These are phyloP conservation scores for Ambrosiella xylebori DNA, from an alignment of 2,329 filamentous ascomycete genomes.

Conservation along the genomic window DNA sequence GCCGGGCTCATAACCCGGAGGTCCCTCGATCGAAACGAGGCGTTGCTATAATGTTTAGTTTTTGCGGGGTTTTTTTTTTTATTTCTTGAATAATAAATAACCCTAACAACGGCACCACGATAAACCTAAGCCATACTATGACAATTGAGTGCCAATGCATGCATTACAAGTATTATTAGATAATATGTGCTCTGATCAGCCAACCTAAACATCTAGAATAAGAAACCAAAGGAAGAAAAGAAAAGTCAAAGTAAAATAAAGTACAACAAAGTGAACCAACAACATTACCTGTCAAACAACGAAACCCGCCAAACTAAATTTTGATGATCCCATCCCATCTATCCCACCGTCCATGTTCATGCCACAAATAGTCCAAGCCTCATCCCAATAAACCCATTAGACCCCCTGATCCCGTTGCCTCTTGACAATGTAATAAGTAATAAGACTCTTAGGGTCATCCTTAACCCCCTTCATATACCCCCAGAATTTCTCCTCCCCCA, in stretches of 20 bases:
- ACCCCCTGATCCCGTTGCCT: slow-evolving; percentile 35
- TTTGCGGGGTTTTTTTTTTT: not conserved
- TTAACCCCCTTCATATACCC: slow-evolving; percentile 42
- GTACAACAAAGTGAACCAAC: too few species aligned
- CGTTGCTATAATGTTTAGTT: slow-evolving; percentile 6
- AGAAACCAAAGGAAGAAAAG: too few species aligned
- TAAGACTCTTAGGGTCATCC: slow-evolving; percentile 58
- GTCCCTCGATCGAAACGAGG: slow-evolving; percentile 13
- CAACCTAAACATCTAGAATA: too few species aligned
- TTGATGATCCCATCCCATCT: too few species aligned
- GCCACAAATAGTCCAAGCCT: not conserved
- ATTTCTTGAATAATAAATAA: not conserved
- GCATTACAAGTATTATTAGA: not conserved
- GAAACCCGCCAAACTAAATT: too few species aligned
- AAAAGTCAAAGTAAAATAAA: too few species aligned
- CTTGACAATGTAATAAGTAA: slow-evolving; percentile 69
- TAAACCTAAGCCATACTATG: not conserved
- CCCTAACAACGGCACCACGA: not conserved
- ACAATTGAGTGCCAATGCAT: not conserved
- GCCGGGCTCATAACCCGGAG: slow-evolving; percentile 14
- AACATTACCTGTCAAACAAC: too few species aligned
- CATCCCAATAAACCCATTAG: not conserved
- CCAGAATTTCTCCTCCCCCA: slow-evolving; percentile 51
- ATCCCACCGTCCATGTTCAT: too few species aligned
- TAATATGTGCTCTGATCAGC: not conserved